Base-by-base conservation (phyloP, 805 yeast species). In the Tetrapisispora pingtungensis region DNA sequence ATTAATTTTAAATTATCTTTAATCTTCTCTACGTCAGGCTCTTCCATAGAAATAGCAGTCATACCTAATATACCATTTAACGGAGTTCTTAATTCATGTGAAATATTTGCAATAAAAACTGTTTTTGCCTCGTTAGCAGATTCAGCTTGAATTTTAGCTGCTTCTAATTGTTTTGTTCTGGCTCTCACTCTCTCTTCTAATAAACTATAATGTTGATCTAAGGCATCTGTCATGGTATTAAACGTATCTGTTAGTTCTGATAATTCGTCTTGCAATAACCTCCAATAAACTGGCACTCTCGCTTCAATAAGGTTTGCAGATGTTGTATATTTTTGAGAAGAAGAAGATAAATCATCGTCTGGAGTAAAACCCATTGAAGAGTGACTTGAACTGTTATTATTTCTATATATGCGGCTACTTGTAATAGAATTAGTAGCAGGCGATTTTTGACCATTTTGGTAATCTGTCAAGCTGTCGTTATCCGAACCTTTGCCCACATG, bases 51-150 rank as follows among this genome's bases (percentile, higher is more conserved):
- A 46, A 90, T 83, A 2, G 95, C 83, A 0, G 97, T 85, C 89
- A 90, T 85, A 49, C 97, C 97, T 44, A 93, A 68, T 33, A 93
- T 93, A 59, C 98, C 98, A 62, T 93, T 93, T 49, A 93, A 69
- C 1, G 98, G 98, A 0, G 97, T 93, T 54, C 97, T 76, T 57
- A 93, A 71, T 67, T 93, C 98, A 62, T 87, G 96, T 0, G 96
- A 86, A 18, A 87, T 88, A 53, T 89, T 85, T 1, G 96, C 96
- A 56, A 87, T 81, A 60, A 87, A 87, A 7, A 86, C 88, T 7
- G 97, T 89, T 59, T 93, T 93, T 2, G 97, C 96, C 54, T 93
- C 97, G 62, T 90, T 90, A 0, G 98, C 98, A 24, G 84, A 78
- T 65, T 90, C 97, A 0, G 96, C 97, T 58, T 83, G 85, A 26